Evolutionary conservation across 495 filamentous ascomycete genomes (phyloP), one percentile per base, ranked within the genome.

Genomic region (Alectoria sarmentosa): DNA sequence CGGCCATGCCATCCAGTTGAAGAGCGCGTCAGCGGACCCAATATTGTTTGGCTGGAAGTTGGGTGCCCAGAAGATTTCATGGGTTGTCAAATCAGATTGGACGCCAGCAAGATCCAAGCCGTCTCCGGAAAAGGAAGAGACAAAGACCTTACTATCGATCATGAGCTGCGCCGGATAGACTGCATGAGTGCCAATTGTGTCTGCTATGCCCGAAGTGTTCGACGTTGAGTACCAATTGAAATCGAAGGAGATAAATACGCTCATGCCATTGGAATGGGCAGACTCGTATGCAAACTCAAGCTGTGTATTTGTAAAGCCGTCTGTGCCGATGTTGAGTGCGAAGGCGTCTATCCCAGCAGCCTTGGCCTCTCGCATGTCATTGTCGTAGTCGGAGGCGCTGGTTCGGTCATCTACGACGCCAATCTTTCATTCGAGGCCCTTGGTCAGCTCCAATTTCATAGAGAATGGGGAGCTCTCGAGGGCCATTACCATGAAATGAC

Each of bases 1-100:
- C 0, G 88, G 87, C 90, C 90, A 93, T 5, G 88, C 87, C 67
- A 85, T 84, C 88, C 90, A 91, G 41, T 68, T 70, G 42, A 70
- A 62, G 21, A 67, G 62, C 15, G 55, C 69, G 46, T 70, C 68
- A 32, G 66, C 66, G 13, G 38, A 52, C 6, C 37, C 63, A 26
- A 62, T 32, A 17, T 62, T 66, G 19, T 48, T 37, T 15, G 60
- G 32, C 30, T 57, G 56, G 36, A 66, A 90, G 59, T 84, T 81
- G 0, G 84, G 88, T 5, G 90, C 76, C 60, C 90, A 83, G 66
- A 83, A 86, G 41, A 74, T 72, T 9, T 48, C 36, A 30, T 42
- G 28, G 3, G 48, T 36, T 4, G 60, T 36, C n/a, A 67, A 65
- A 0, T 73, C 78, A 15, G 72, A 1, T 65, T 58, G 6, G 72